A percentile compares a stretch with the other conserved stretches of the same genome.
These are phyloP conservation scores for Aphanoascus verrucosus DNA, from an alignment of 2,329 filamentous ascomycete species.

Conservation along the genomic window DNA sequence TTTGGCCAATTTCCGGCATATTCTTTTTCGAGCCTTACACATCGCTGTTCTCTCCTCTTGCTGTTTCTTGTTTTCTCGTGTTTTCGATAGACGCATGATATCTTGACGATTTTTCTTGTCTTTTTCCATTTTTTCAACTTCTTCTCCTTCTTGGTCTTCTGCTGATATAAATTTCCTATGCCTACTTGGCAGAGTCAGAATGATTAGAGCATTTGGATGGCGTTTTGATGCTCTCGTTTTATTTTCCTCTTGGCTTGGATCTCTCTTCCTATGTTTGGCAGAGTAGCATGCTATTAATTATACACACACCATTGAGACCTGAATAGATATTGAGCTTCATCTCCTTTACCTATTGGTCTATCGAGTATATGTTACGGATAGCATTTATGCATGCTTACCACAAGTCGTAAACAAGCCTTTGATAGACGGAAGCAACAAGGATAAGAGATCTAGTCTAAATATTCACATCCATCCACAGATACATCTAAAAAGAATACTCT, in stretches of 20 bases:
- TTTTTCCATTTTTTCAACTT: background rate
- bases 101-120: slow-evolving; percentile 8
- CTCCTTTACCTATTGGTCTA: too few species aligned
- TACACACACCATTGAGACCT: too few species aligned
- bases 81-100: slow-evolving; percentile 12
- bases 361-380: too few species aligned
- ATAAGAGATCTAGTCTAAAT: too few species aligned
- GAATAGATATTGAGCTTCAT: too few species aligned
- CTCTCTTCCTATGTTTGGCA: background rate
- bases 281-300: too few species aligned
- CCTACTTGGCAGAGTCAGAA: slow-evolving; percentile 1
- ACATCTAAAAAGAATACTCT: background rate
- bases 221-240: slow-evolving; percentile 3
- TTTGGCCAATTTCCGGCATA: background rate
- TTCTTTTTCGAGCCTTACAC: background rate
- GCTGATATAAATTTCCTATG: slow-evolving; percentile 8
- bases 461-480: too few species aligned
- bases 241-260: background rate
- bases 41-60: background rate
- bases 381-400: too few species aligned
- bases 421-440: too few species aligned
- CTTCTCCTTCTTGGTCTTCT: slow-evolving; percentile 4
- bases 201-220: slow-evolving; percentile 14
- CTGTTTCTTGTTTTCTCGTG: background rate
- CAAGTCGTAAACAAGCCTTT: too few species aligned